Base-by-base conservation (phyloP, 139 green algal genomes). In the Spirogloea muscicola region DNA sequence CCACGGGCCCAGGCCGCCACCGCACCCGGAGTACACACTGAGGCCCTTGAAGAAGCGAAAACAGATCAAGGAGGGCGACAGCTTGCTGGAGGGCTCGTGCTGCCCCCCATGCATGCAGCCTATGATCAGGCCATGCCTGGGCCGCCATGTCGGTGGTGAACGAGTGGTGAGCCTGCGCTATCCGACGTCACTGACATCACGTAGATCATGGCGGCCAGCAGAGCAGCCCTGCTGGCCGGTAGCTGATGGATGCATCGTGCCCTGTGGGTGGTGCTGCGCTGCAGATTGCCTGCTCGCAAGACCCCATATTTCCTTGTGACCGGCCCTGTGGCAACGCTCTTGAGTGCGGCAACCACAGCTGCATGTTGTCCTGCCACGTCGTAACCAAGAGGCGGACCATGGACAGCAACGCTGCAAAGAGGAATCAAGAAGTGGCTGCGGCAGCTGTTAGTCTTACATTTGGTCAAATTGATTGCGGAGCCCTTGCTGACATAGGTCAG, bases 1-100 rank as follows among this genome's bases (percentile, higher is more conserved):
- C 81, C 90, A 95, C 49, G 88, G 92, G 59, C 67, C 80, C 1
- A 42, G 49, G 38, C 84, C 84, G 0, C 84, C 85, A n/a, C 34
- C 72, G n/a, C 42, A 77, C 41, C 72, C 72, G 0, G 65, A 68
- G 0, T 80, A 78, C 52, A 69, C 72, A 31, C 43, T 73, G 13
- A 21, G 68, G 3, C 64, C 33, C 1, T 25, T 18, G 31, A 74
- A 80, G 72, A 77, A 68, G 48, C 25, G n/a, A 37, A 76, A 76
- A 62, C 36, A 58, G 21, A 31, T 29, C n/a, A 13, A 21, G 18
- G 55, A 49, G 52, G 34, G 68, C 9, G 34, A 55, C 31, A 31
- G 31, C 18, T 27, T 13, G 29, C 49, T 29, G 62, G 66, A 77
- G 48, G 64, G 73, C 2, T n/a, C 21, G 1, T 64, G 46, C 3